Conservation (phyloP, 306 rosid species). For the Pyrus pyrifolia region DNA sequence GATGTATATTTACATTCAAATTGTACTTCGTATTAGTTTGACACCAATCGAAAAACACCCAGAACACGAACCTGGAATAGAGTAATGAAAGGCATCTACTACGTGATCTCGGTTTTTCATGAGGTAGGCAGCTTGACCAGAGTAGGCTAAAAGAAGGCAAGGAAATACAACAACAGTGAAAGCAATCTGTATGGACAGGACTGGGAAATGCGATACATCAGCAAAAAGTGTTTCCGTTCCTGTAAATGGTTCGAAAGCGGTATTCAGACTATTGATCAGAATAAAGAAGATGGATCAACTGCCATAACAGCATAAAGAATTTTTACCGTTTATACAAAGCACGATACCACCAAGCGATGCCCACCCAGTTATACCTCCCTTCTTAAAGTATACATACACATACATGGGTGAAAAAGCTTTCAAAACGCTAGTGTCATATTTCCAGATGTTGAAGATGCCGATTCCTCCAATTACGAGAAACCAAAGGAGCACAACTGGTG, state of each 20-base stretch:
- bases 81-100: conserved; percentile 60
- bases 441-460: conserved; percentile 79
- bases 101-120: conserved; percentile 44
- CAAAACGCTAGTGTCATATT: conserved; percentile 59
- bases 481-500: conserved; percentile 93
- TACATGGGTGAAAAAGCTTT: conserved; percentile 85
- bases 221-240: conserved; percentile 98
- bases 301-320: background rate
- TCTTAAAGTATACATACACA: conserved; percentile 55
- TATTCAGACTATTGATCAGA: conserved; percentile 4
- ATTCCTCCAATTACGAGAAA: conserved; percentile 87
- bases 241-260: conserved; percentile 31
- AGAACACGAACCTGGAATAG: conserved; percentile 72
- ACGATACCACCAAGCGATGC: conserved; percentile 90
- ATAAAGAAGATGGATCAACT: background rate
- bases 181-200: conserved; percentile 83
- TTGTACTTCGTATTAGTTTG: background rate
- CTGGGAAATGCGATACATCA: conserved; percentile 89
- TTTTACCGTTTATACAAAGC: conserved; percentile 85
- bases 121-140: conserved; percentile 16
- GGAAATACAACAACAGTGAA: conserved; percentile 89
- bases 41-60: background rate
- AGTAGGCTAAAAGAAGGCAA: conserved; percentile 55
- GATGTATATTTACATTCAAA: background rate
- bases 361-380: conserved; percentile 62